These are phyloP conservation scores for Microdochium bolleyi DNA, from an alignment of 2,329 filamentous ascomycete genomes.

Conservation along the genomic window DNA sequence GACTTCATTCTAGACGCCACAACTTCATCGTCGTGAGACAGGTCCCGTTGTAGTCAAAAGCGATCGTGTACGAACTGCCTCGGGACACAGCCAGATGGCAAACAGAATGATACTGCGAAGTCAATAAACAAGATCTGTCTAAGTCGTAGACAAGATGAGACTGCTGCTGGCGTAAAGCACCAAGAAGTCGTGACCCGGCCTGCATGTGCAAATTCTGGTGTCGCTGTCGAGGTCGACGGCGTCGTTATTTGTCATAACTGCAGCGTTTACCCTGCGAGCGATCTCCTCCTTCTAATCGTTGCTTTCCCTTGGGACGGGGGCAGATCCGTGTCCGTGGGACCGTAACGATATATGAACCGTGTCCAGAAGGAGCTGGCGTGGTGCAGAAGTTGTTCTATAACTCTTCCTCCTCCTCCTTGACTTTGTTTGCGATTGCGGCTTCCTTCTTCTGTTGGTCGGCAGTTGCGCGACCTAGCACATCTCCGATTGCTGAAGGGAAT, in stretches of 20 bases:
- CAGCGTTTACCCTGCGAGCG: too few relatives aligned
- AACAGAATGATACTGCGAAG: background rate
- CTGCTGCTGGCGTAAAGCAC: background rate
- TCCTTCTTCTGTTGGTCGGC: constrained; percentile 13
- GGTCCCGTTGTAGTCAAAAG: too few relatives aligned
- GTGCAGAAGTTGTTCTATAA: constrained; percentile 10
- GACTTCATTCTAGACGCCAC: too few relatives aligned
- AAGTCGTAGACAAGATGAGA: background rate
- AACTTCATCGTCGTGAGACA: too few relatives aligned
- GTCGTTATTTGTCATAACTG: too few relatives aligned
- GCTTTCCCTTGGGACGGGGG: too few relatives aligned
- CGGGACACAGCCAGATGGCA: too few relatives aligned
- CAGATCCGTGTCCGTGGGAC: background rate
- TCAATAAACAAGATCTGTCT: background rate
- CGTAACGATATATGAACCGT: background rate
- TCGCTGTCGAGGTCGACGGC: too few relatives aligned
- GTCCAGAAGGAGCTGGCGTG: background rate
- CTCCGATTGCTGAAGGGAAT: constrained; percentile 30
- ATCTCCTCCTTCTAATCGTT: too few relatives aligned
- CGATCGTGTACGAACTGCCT: too few relatives aligned
- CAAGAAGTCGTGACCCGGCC: background rate
- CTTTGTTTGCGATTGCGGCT: constrained; percentile 2
- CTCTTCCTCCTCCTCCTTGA: constrained; percentile 19
- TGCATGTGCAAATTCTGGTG: too few relatives aligned
- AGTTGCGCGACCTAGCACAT: constrained; percentile 26